These are phyloP conservation scores for Backusella luteola DNA, from an alignment of 192 early-diverging fungal genomes.

Conservation along the genomic window DNA sequence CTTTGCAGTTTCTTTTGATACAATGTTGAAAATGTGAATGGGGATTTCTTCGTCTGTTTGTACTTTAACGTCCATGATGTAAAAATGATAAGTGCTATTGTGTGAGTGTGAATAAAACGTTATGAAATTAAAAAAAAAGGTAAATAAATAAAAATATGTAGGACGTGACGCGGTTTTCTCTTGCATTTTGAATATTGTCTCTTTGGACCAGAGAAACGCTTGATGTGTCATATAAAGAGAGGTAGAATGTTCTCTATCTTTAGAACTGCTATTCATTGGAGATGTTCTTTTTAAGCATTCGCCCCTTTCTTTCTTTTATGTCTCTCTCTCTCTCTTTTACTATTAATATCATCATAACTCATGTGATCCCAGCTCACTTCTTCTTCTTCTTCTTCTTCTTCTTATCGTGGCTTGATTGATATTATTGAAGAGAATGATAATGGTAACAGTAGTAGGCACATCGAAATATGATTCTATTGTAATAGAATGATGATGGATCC, in stretches of 20 bases:
- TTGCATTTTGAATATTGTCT: background rate
- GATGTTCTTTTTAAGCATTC: background rate
- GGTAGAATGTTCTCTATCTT: no score
- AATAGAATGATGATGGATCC: background rate
- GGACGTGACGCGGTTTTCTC: background rate
- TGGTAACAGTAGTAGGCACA: no score
- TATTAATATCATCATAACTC: background rate
- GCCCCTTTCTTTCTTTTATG: background rate
- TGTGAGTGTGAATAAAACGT: background rate
- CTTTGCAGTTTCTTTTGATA: conserved; percentile 29
- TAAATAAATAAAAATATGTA: conserved; percentile 9
- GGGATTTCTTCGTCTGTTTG: conserved; percentile 43
- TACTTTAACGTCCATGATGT: conserved; percentile 8
- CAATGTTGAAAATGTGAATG: conserved; percentile 37
- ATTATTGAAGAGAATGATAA: background rate
- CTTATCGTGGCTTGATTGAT: background rate
- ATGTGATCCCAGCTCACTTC: background rate
- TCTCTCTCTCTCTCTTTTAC: background rate
- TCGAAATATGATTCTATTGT: background rate
- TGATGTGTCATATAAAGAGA: no score
- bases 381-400: no score
- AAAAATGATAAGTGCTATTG: background rate
- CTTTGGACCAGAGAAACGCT: no score
- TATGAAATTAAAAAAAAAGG: conserved; percentile 5
- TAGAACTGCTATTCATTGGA: no score